These are phyloP conservation scores for Russula virescens DNA, from an alignment of 768 basidiomycete genomes.

Conservation along the genomic window DNA sequence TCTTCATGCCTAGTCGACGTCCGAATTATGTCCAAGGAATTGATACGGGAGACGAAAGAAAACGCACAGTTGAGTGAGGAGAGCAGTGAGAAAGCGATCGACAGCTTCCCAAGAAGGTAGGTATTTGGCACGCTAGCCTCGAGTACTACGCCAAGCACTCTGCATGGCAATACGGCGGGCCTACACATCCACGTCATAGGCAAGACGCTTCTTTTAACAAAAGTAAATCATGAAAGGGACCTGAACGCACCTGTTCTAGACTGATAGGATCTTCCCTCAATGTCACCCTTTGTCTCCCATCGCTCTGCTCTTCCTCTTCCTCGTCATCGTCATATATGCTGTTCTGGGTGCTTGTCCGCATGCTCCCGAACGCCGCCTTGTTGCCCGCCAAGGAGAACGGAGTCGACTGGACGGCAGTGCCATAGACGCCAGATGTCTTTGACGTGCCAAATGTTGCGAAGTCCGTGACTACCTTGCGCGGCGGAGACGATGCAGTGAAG, in stretches of 20 bases:
- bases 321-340: conserved; percentile 71
- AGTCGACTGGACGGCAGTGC: conserved; percentile 74
- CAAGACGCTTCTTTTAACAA: conserved; percentile 3
- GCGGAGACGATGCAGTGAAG: conserved; percentile 30
- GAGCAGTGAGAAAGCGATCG: conserved; percentile 15
- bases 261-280: conserved; percentile 82
- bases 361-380: conserved; percentile 80
- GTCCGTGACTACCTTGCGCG: conserved; percentile 80
- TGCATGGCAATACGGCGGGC: conserved; percentile 84
- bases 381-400: conserved; percentile 76
- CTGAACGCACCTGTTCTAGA: conserved; percentile 72
- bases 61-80: conserved; percentile 6
- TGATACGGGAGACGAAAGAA: background rate
- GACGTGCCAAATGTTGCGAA: conserved; percentile 83
- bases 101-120: conserved; percentile 16
- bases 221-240: background rate
- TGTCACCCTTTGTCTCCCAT: conserved; percentile 64
- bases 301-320: conserved; percentile 52
- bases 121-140: conserved; percentile 35
- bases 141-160: conserved; percentile 77
- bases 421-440: conserved; percentile 70
- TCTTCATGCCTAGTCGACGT: conserved; percentile 14
- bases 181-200: conserved; percentile 32
- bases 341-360: conserved; percentile 41
- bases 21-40: background rate